phyloP scores from a whole-genome alignment of 768 basidiomycete species.

The Russula emetica region DNA sequence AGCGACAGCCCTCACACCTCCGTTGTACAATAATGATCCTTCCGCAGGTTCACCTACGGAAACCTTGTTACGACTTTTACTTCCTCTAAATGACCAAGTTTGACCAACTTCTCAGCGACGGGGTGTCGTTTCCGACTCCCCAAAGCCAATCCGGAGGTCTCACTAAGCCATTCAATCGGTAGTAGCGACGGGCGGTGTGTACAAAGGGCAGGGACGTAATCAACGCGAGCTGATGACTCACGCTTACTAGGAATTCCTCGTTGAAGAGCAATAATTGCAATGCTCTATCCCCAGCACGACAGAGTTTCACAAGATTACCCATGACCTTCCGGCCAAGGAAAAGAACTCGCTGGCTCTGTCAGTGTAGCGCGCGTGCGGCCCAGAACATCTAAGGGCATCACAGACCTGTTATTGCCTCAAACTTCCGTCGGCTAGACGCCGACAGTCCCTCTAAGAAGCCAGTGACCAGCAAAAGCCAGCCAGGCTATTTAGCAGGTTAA shows the following conservation, averaged over 20 bases:
- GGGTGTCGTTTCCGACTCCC: conserved; percentile 35
- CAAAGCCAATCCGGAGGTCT: conserved; percentile 70
- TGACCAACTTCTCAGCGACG: conserved; percentile 44
- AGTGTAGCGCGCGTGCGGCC: conserved; percentile 85
- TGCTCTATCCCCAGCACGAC: conserved; percentile 85
- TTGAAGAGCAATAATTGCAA: conserved; percentile 92
- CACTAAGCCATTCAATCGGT: conserved; percentile 91
- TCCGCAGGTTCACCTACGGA: conserved; percentile 80
- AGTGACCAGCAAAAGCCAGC: conserved; percentile 63
- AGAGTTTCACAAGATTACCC: conserved; percentile 77
- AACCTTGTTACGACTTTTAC: conserved; percentile 79
- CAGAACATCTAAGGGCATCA: conserved; percentile 51
- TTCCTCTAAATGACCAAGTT: conserved; percentile 29
- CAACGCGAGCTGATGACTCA: conserved; percentile 86
- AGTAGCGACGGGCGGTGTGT: conserved; percentile 88
- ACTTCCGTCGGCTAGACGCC: conserved; percentile 79
- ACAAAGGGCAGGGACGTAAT: conserved; percentile 90
- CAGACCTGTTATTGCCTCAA: conserved; percentile 58
- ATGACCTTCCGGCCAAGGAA: conserved; percentile 69
- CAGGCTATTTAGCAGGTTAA: conserved; percentile 90
- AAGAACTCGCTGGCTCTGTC: conserved; percentile 82
- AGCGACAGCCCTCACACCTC: conserved; percentile 27
- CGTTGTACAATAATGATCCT: conserved; percentile 59
- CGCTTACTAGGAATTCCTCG: conserved; percentile 87
- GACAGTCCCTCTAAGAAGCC: conserved; percentile 55